phyloP scores from a whole-genome alignment of 2,329 filamentous ascomycete species.

The Sporothrix protearum region DNA sequence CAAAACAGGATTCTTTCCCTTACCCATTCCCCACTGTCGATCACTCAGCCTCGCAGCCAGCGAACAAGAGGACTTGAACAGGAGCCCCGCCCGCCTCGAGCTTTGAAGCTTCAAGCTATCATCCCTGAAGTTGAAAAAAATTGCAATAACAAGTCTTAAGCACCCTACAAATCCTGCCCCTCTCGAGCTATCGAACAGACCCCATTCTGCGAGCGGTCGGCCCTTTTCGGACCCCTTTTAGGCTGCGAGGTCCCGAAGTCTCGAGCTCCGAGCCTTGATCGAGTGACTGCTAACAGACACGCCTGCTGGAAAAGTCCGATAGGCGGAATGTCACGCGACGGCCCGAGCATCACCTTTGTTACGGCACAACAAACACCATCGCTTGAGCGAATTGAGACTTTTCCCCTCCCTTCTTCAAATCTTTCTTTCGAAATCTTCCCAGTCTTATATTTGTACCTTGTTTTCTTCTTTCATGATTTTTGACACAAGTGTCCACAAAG shows the following conservation, averaged over 20 bases:
- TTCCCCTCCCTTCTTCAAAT: no score
- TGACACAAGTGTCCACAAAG: no score
- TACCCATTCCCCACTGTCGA: slow-evolving; percentile 12
- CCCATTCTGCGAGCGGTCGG: neutral
- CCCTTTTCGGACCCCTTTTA: no score
- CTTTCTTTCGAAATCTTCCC: no score
- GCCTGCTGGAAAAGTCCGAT: neutral
- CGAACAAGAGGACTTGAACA: neutral
- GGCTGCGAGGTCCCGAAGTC: neutral
- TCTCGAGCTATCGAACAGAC: neutral
- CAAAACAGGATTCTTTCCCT: neutral
- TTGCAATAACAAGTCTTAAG: no score
- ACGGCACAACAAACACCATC: neutral
- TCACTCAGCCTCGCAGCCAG: slow-evolving; percentile 2
- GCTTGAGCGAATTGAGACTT: neutral
- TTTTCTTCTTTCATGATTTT: no score
- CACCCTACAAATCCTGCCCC: neutral
- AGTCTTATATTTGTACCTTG: no score
- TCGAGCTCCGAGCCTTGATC: neutral
- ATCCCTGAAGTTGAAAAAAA: neutral
- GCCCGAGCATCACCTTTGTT: neutral
- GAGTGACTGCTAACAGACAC: neutral
- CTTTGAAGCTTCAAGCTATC: neutral
- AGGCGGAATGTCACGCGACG: neutral
- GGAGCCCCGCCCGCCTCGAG: neutral